Evolutionary conservation across 2,329 filamentous ascomycete genomes (phyloP).

Genomic region (Aspergillus sp.): DNA sequence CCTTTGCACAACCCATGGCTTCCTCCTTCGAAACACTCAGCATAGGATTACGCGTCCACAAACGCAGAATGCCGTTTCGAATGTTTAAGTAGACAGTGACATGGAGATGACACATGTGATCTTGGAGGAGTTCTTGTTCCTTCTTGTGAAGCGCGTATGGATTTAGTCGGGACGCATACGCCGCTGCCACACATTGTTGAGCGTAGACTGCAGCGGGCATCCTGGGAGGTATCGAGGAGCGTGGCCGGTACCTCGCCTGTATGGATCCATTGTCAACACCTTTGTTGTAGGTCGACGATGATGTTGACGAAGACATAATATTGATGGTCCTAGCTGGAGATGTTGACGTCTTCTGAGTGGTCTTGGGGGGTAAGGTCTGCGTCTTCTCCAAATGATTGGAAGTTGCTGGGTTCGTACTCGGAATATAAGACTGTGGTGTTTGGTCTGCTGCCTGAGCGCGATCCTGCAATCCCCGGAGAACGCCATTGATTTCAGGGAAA

Average conservation of each 20-base stretch:
- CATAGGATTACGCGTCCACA: slow-evolving; percentile 87
- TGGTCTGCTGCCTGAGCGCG: slow-evolving; percentile 19
- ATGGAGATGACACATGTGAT: slow-evolving; percentile 82
- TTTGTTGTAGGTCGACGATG: slow-evolving; percentile 20
- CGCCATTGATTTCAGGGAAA: not conserved
- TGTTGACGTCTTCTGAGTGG: slow-evolving; percentile 27
- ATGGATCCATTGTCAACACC: slow-evolving; percentile 30
- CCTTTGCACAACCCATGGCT: slow-evolving; percentile 85
- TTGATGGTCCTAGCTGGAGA: slow-evolving; percentile 28
- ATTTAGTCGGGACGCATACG: slow-evolving; percentile 83
- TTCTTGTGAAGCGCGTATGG: slow-evolving; percentile 84
- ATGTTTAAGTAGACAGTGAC: slow-evolving; percentile 96
- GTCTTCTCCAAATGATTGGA: slow-evolving; percentile 27
- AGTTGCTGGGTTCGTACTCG: slow-evolving; percentile 24
- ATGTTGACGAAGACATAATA: slow-evolving; percentile 12
- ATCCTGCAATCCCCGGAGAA: slow-evolving; percentile 12
- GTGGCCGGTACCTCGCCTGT: slow-evolving; percentile 63
- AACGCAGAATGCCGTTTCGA: slow-evolving; percentile 84
- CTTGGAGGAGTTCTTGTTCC: slow-evolving; percentile 77
- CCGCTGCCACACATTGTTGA: slow-evolving; percentile 85
- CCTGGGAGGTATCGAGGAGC: slow-evolving; percentile 78
- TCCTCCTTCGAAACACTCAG: slow-evolving; percentile 79
- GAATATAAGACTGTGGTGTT: slow-evolving; percentile 11
- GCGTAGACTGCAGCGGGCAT: slow-evolving; percentile 77
- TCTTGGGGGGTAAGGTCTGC: slow-evolving; percentile 28